Evolutionary conservation across 805 yeast species (phyloP).

Genomic region (Saccharomyces paradoxus): DNA sequence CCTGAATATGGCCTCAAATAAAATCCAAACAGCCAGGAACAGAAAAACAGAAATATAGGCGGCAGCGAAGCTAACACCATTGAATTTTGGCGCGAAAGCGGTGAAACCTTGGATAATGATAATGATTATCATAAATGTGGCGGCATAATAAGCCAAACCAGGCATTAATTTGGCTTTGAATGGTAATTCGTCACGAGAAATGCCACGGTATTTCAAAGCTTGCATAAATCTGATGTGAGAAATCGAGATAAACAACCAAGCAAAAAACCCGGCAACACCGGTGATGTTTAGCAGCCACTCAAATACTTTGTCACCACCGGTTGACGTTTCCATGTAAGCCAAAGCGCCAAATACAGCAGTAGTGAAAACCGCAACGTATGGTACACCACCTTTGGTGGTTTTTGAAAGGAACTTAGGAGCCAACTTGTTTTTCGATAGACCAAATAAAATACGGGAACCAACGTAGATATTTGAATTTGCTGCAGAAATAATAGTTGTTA

Average conservation of each 20-base stretch:
- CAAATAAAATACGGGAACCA: conserved; percentile 59
- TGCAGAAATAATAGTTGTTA: conserved; percentile 64
- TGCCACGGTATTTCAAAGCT: conserved; percentile 53
- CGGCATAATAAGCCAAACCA: conserved; percentile 53
- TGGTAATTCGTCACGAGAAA: conserved; percentile 61
- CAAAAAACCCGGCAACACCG: conserved; percentile 68
- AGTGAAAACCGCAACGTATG: conserved; percentile 46
- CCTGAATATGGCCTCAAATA: conserved; percentile 46
- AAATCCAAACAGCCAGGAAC: conserved; percentile 47
- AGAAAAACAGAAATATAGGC: conserved; percentile 63
- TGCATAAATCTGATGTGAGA: conserved; percentile 65
- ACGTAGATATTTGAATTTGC: conserved; percentile 70
- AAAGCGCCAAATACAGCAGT: conserved; percentile 57
- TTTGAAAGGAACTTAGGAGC: conserved; percentile 47
- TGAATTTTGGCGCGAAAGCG: conserved; percentile 46
- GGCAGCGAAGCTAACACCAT: conserved; percentile 53
- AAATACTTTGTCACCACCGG: conserved; percentile 51
- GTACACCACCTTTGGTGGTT: conserved; percentile 54
- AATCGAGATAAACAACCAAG: conserved; percentile 60
- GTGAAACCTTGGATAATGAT: conserved; percentile 66
- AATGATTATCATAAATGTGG: conserved; percentile 45
- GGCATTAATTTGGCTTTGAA: conserved; percentile 72
- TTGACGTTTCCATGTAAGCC: conserved; percentile 51
- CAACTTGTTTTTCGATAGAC: conserved; percentile 50
- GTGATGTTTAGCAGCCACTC: conserved; percentile 67